phyloP scores from a whole-genome alignment of 2,329 filamentous ascomycete genomes.

The Aspergillus sp. region DNA sequence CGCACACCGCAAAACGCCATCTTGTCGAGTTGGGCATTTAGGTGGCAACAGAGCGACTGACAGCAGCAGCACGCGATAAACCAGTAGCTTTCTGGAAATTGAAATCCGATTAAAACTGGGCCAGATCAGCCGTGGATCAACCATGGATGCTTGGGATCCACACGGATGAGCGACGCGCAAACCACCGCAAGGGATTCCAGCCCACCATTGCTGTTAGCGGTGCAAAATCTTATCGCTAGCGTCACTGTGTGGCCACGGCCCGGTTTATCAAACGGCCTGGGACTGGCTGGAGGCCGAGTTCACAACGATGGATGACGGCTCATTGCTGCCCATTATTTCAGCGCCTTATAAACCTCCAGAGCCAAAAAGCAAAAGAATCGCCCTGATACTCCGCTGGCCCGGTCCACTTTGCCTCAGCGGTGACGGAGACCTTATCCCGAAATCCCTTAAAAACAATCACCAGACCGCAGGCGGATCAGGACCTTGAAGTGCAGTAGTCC shows the following conservation, averaged over 20 bases:
- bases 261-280: not conserved
- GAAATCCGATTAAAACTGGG: not conserved
- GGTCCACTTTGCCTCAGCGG: not conserved
- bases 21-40: not conserved
- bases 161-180: conserved; percentile 2
- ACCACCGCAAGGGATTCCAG: conserved; percentile 5
- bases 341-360: not conserved
- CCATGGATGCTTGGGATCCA: conserved; percentile 3
- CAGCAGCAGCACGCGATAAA: not conserved
- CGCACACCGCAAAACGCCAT: not conserved
- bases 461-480: not conserved
- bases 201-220: not conserved
- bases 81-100: not conserved
- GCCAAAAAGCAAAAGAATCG: not conserved
- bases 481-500: not conserved
- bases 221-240: conserved; percentile 4
- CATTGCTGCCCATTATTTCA: not conserved
- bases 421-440: not conserved
- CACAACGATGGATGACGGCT: no score
- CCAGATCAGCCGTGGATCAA: not conserved
- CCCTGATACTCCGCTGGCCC: not conserved
- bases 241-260: not conserved
- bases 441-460: not conserved
- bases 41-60: not conserved
- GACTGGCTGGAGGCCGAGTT: not conserved